phyloP scores from a whole-genome alignment of 805 yeast genomes.

The Cyberlindnera maclurae region DNA sequence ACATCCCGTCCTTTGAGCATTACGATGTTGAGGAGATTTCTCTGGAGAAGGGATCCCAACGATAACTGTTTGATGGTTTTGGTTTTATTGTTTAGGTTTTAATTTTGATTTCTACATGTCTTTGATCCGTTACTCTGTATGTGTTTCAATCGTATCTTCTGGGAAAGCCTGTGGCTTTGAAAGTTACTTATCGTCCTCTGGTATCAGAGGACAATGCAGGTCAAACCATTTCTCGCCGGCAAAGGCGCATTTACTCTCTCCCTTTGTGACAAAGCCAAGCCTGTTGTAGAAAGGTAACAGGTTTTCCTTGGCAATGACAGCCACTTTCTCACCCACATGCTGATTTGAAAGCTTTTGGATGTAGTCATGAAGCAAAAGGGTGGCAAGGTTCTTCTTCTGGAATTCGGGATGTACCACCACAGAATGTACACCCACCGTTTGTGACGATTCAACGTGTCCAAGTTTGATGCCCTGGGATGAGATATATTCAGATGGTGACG shows the following conservation, averaged over 20 bases:
- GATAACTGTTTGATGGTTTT: too few relatives aligned
- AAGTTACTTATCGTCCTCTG: slow-evolving; percentile 40
- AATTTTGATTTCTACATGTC: background rate
- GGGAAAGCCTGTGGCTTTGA: too few relatives aligned
- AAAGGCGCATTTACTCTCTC: slow-evolving; percentile 50
- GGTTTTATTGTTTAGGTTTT: background rate
- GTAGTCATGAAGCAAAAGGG: slow-evolving; percentile 79
- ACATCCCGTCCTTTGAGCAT: slow-evolving; percentile 45
- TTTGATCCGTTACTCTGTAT: too few relatives aligned
- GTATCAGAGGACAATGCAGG: slow-evolving; percentile 34
- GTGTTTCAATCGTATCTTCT: too few relatives aligned
- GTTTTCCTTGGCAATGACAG: slow-evolving; percentile 62
- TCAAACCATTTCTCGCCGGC: slow-evolving; percentile 61
- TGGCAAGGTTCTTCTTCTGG: slow-evolving; percentile 78
- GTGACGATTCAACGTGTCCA: slow-evolving; percentile 75
- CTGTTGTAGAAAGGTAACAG: slow-evolving; percentile 73
- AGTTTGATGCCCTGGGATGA: slow-evolving; percentile 12
- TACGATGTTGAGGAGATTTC: slow-evolving; percentile 6
- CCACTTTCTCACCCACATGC: slow-evolving; percentile 72
- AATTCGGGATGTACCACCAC: slow-evolving; percentile 70
- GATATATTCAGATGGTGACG: slow-evolving; percentile 27
- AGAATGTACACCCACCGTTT: slow-evolving; percentile 74
- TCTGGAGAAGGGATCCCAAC: too few relatives aligned
- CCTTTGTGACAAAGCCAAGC: slow-evolving; percentile 71
- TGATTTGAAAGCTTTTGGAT: slow-evolving; percentile 85